These are phyloP conservation scores for Claviceps sp. DNA, from an alignment of 2,329 filamentous ascomycete genomes.

Conservation along the genomic window DNA sequence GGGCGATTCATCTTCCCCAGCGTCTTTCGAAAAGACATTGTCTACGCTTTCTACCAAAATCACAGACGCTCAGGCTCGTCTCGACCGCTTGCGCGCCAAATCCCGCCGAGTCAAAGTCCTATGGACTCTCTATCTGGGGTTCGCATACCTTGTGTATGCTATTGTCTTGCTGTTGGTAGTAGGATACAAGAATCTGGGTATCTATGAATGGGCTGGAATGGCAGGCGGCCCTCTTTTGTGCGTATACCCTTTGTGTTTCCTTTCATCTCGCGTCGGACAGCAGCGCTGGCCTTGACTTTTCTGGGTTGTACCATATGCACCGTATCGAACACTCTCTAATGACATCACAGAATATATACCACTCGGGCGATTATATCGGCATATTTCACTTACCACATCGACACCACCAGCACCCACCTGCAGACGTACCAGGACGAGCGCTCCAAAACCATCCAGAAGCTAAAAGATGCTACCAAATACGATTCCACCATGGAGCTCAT, in stretches of 20 bases:
- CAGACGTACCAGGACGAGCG: constrained; percentile 68
- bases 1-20: constrained; percentile 70
- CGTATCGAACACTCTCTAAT: not conserved
- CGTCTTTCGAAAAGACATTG: constrained; percentile 85
- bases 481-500: constrained; percentile 86
- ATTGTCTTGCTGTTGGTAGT: constrained; percentile 75
- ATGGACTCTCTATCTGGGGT: constrained; percentile 79
- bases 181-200: constrained; percentile 65
- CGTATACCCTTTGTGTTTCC: constrained; percentile 15
- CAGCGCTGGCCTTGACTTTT: not conserved
- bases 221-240: constrained; percentile 68
- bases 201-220: constrained; percentile 65
- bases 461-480: constrained; percentile 92
- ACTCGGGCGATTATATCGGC: constrained; percentile 52
- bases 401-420: constrained; percentile 52
- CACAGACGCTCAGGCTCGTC: constrained; percentile 53
- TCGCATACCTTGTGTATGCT: constrained; percentile 78
- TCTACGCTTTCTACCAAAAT: constrained; percentile 76
- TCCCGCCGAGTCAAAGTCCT: constrained; percentile 71
- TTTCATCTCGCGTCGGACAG: too few species aligned
- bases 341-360: constrained; percentile 57
- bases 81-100: constrained; percentile 59
- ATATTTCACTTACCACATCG: constrained; percentile 73
- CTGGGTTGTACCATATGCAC: not conserved
- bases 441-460: constrained; percentile 76